Evolutionary conservation across 148 eudicot species (phyloP).

Genomic region (Diospyros lotus): DNA sequence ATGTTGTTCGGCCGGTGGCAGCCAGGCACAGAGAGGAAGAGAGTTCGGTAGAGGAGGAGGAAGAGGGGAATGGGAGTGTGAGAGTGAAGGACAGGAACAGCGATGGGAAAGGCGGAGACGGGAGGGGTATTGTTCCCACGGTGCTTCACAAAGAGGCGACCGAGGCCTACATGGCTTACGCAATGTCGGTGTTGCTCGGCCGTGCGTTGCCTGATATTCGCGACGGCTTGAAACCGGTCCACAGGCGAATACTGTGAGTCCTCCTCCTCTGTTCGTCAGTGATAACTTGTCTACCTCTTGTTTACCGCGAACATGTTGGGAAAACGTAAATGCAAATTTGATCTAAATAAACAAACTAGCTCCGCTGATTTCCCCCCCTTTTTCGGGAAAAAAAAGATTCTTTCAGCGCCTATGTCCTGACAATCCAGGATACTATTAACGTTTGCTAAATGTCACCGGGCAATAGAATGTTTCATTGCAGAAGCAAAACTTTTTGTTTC

Average conservation of each 20-base stretch:
- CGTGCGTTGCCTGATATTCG: constrained; percentile 92
- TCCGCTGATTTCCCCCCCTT: too few relatives aligned
- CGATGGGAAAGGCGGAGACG: constrained; percentile 21
- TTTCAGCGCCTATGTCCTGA: too few relatives aligned
- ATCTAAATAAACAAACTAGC: too few relatives aligned
- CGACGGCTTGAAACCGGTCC: constrained; percentile 96
- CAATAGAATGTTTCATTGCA: too few relatives aligned
- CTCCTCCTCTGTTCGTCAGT: too few relatives aligned
- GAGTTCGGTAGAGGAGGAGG: neutral
- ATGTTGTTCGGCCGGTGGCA: constrained; percentile 18
- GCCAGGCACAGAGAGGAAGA: constrained; percentile 26
- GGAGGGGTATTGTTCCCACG: constrained; percentile 46
- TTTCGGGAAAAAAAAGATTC: too few relatives aligned
- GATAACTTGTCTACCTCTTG: too few relatives aligned
- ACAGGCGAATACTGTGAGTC: constrained; percentile 77
- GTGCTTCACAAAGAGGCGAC: constrained; percentile 96
- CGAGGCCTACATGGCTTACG: constrained; percentile 92
- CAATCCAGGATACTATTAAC: too few relatives aligned
- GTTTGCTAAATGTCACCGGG: too few relatives aligned
- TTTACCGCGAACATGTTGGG: too few relatives aligned
- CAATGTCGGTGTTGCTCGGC: constrained; percentile 93
- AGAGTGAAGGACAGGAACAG: constrained; percentile 23
- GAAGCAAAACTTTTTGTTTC: too few relatives aligned
- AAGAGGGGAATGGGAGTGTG: constrained; percentile 22
- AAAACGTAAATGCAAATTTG: too few relatives aligned